phyloP scores from a whole-genome alignment of 768 basidiomycete genomes.

The Leccinum truebloodii region DNA sequence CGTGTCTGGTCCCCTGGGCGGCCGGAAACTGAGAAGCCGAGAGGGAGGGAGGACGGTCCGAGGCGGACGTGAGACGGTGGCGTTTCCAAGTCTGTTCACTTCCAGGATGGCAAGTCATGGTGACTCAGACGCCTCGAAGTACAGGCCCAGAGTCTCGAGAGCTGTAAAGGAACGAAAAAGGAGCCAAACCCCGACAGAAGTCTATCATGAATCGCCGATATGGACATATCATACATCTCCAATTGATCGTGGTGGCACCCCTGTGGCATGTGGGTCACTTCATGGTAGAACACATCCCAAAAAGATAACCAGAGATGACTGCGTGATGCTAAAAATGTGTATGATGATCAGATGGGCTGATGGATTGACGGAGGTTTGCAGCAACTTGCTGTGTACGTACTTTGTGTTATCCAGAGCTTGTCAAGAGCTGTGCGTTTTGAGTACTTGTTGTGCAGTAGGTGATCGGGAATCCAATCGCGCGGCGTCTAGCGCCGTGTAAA shows the following conservation, averaged over 20 bases:
- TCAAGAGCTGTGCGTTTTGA: not conserved
- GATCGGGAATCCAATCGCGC: not conserved
- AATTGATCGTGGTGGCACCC: too few species aligned
- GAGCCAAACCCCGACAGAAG: not conserved
- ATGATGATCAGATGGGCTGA: too few species aligned
- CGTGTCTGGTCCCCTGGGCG: not conserved
- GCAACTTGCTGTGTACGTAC: not conserved
- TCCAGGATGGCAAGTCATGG: not conserved
- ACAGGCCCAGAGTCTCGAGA: too few species aligned
- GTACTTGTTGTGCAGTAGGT: not conserved
- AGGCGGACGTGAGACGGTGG: too few species aligned
- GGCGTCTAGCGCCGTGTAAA: too few species aligned
- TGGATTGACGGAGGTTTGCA: not conserved
- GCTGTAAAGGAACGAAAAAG: too few species aligned
- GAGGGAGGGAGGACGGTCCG: too few species aligned
- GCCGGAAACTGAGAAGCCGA: not conserved
- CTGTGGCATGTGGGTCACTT: too few species aligned
- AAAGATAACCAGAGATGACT: not conserved
- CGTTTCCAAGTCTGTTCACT: too few species aligned
- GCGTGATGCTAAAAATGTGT: not conserved
- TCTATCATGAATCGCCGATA: not conserved
- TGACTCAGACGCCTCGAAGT: too few species aligned
- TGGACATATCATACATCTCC: too few species aligned
- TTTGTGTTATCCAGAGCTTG: not conserved
- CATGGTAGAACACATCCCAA: too few species aligned